Evolutionary conservation across 208 protist genomes (phyloP).

Genomic region (Wallacemonas collosoma): DNA sequence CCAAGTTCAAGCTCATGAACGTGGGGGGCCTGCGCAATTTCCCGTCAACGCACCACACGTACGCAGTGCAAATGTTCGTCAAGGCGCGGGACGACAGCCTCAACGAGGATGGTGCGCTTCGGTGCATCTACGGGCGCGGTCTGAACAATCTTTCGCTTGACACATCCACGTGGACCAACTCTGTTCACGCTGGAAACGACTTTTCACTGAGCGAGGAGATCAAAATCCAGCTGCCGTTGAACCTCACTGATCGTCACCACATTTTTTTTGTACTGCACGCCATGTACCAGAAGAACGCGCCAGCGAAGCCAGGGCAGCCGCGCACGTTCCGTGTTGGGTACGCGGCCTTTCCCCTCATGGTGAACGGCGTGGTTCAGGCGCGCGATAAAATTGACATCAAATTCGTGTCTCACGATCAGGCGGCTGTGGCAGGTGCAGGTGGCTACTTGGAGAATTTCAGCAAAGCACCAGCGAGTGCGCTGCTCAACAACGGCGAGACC

Average conservation of each 20-base stretch:
- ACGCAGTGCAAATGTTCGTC: constrained; percentile 76
- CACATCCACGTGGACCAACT: constrained; percentile 62
- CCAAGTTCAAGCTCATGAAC: constrained; percentile 58
- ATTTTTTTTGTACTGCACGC: constrained; percentile 89
- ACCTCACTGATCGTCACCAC: constrained; percentile 79
- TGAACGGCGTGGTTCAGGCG: constrained; percentile 72
- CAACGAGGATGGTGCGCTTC: constrained; percentile 57
- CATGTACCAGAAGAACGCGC: constrained; percentile 50
- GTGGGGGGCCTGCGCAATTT: constrained; percentile 58
- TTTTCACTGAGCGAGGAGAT: constrained; percentile 81
- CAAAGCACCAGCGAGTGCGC: constrained; percentile 44
- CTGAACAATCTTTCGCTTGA: constrained; percentile 73
- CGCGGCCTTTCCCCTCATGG: constrained; percentile 73
- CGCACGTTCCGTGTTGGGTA: constrained; percentile 70
- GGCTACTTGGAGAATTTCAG: constrained; percentile 81
- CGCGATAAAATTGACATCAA: constrained; percentile 64
- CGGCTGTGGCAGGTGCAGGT: constrained; percentile 58
- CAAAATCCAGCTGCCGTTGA: constrained; percentile 88
- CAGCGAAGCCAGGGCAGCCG: constrained; percentile 42
- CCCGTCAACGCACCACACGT: constrained; percentile 75
- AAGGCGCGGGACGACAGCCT: constrained; percentile 78
- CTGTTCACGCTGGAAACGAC: constrained; percentile 58
- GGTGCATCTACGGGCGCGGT: constrained; percentile 78
- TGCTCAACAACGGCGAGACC: constrained; percentile 73
- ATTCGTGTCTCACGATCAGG: constrained; percentile 75